A percentile compares a stretch with the other conserved stretches of the same genome.
Conservation (phyloP, 2,329 filamentous ascomycete species). For the Pyrenophora tritici-repentis region DNA sequence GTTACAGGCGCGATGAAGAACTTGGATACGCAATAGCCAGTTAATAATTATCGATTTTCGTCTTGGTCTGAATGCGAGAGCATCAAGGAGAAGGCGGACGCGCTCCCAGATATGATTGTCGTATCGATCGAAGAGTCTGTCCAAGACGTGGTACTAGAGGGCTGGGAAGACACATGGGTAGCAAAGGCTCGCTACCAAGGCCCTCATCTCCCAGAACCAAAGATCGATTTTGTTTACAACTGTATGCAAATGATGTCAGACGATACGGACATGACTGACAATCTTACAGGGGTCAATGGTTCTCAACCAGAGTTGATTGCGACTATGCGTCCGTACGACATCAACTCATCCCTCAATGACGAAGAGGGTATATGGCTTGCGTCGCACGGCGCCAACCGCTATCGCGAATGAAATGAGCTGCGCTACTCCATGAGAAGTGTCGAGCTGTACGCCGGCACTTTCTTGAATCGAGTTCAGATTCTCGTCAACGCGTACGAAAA, state of each 20-base stretch:
- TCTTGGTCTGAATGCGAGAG: not conserved
- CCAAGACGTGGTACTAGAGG: conserved; percentile 44
- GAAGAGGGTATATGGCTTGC: conserved; percentile 49
- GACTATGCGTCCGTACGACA: conserved; percentile 48
- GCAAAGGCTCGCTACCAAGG: conserved; percentile 42
- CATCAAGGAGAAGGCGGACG: not conserved
- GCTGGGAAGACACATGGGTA: conserved; percentile 53
- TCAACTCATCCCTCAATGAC: conserved; percentile 51
- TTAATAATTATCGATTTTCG: not conserved
- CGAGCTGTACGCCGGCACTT: conserved; percentile 48
- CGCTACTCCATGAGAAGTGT: conserved; percentile 52
- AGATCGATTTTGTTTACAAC: conserved; percentile 50
- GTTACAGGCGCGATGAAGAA: not conserved
- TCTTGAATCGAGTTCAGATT: conserved; percentile 52
- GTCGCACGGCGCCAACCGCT: conserved; percentile 51
- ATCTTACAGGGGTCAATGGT: conserved; percentile 49
- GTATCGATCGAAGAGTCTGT: not conserved
- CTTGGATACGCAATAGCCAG: no score
- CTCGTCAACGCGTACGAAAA: conserved; percentile 50
- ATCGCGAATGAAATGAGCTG: conserved; percentile 55
- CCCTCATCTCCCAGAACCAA: conserved; percentile 45
- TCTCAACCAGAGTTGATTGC: conserved; percentile 47
- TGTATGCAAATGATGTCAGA: not conserved
- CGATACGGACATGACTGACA: conserved; percentile 33
- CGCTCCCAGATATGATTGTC: not conserved